Percentiles rank a stretch among this genome's conserved stretches.
phyloP scores from a whole-genome alignment of 208 protist genomes.

The Leishmania amazonensis region DNA sequence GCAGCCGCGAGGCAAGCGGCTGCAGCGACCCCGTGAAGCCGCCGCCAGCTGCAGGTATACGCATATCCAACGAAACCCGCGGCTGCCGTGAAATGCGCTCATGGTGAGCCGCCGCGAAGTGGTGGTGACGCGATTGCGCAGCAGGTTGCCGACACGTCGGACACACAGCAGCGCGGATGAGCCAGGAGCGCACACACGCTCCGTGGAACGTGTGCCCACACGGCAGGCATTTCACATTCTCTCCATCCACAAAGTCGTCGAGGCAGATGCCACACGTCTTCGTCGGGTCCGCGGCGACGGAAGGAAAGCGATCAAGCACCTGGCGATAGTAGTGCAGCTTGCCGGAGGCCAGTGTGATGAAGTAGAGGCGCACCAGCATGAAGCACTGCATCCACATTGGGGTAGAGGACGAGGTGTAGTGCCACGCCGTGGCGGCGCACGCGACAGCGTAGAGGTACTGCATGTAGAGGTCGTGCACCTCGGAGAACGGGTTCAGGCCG shows the following conservation, averaged over 20 bases:
- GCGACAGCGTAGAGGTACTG: conserved; percentile 31
- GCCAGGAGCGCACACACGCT: conserved; percentile 76
- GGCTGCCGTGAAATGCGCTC: background rate
- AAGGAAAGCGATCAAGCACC: conserved; percentile 55
- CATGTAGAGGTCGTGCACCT: conserved; percentile 49
- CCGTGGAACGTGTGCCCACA: conserved; percentile 88
- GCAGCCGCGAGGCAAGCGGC: conserved; percentile 34
- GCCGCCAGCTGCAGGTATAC: background rate
- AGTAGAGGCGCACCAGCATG: conserved; percentile 49
- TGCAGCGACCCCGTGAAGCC: conserved; percentile 32
- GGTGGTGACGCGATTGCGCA: background rate
- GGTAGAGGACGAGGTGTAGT: conserved; percentile 43
- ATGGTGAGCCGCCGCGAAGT: background rate
- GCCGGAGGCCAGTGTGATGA: conserved; percentile 22
- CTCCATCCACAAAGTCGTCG: conserved; percentile 44
- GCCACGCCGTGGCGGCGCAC: conserved; percentile 36
- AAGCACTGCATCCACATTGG: conserved; percentile 52
- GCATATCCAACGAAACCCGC: conserved; percentile 10
- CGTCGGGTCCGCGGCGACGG: conserved; percentile 31
- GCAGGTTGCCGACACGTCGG: conserved; percentile 68
- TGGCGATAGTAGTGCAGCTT: conserved; percentile 42
- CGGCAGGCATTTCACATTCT: conserved; percentile 58
- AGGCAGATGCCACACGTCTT: conserved; percentile 80
- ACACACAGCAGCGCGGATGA: conserved; percentile 56
- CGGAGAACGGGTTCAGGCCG: conserved; percentile 49